Conservation (phyloP, 306 rosid genomes). For the Hylodesmum podocarpum region DNA sequence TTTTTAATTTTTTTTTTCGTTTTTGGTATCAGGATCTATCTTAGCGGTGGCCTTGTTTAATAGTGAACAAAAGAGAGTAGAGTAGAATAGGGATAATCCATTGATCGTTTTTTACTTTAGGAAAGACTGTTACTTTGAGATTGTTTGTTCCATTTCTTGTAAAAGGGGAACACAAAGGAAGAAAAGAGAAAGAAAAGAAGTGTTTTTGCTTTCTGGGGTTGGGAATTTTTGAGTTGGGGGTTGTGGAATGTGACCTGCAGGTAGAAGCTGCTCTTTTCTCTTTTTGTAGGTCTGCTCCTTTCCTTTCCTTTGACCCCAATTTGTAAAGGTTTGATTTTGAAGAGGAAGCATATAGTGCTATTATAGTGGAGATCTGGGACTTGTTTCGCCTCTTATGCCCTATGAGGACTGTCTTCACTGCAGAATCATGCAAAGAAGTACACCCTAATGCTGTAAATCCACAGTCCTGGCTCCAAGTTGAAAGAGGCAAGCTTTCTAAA, state of each 20-base stretch:
- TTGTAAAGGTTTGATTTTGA: slow-evolving; percentile 35
- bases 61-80: background rate
- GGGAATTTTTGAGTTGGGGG: slow-evolving; percentile 25
- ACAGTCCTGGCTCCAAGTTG: slow-evolving; percentile 96
- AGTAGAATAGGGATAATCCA: background rate
- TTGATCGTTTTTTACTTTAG: background rate
- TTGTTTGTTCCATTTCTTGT: slow-evolving; percentile 13
- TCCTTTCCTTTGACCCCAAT: slow-evolving; percentile 11
- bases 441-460: slow-evolving; percentile 80
- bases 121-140: background rate
- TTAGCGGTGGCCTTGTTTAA: slow-evolving; percentile 9
- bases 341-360: slow-evolving; percentile 44
- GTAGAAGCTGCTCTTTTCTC: slow-evolving; percentile 17
- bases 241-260: slow-evolving; percentile 40
- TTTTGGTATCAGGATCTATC: slow-evolving; percentile 35
- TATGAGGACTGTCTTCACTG: slow-evolving; percentile 83
- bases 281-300: slow-evolving; percentile 15
- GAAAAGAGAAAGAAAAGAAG: background rate
- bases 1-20: slow-evolving; percentile 21
- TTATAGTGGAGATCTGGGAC: slow-evolving; percentile 86
- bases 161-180: background rate
- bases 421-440: slow-evolving; percentile 72
- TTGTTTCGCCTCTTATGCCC: slow-evolving; percentile 67
- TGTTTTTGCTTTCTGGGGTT: slow-evolving; percentile 34
- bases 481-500: slow-evolving; percentile 82